These are phyloP conservation scores for Amniculicola lignicola DNA, from an alignment of 495 filamentous ascomycete species.

Conservation along the genomic window DNA sequence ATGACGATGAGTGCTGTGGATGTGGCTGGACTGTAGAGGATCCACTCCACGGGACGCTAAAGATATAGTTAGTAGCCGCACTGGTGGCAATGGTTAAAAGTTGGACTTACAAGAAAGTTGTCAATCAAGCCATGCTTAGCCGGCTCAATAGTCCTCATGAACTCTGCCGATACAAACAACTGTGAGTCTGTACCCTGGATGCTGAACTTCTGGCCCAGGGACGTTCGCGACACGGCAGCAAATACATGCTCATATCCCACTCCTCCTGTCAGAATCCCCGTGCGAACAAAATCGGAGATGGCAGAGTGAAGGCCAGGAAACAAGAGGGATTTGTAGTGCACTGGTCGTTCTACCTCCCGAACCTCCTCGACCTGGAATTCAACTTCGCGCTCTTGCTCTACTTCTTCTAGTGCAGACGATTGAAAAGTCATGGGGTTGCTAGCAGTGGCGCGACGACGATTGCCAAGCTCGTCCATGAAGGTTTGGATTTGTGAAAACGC, in stretches of 20 bases:
- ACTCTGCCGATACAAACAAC: neutral
- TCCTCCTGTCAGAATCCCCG: neutral
- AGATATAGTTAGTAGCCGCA: neutral
- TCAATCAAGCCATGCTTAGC: neutral
- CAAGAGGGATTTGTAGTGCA: conserved; percentile 31
- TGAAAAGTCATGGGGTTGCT: conserved; percentile 38
- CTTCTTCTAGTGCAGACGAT: conserved; percentile 49
- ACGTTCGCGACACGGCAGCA: neutral
- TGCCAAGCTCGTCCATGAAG: neutral
- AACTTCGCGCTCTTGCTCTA: conserved; percentile 53
- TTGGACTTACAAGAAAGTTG: neutral
- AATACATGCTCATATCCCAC: conserved; percentile 2
- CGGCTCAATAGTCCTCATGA: neutral
- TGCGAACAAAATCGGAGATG: conserved; percentile 44
- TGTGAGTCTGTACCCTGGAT: conserved; percentile 26
- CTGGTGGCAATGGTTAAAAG: neutral
- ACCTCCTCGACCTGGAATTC: conserved; percentile 50
- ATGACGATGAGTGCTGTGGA: conserved; percentile 51
- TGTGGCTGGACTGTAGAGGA: conserved; percentile 43
- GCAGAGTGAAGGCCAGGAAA: conserved; percentile 43
- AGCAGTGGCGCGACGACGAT: conserved; percentile 17
- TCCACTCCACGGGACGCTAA: conserved; percentile 50
- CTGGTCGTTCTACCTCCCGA: conserved; percentile 48
- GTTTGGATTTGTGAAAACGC: neutral
- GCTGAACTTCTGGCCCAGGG: neutral